Percentiles rank a stretch among this genome's conserved stretches.
Evolutionary conservation across 2,329 filamentous ascomycete genomes (phyloP).

Genomic region (Monosporascus sp.): DNA sequence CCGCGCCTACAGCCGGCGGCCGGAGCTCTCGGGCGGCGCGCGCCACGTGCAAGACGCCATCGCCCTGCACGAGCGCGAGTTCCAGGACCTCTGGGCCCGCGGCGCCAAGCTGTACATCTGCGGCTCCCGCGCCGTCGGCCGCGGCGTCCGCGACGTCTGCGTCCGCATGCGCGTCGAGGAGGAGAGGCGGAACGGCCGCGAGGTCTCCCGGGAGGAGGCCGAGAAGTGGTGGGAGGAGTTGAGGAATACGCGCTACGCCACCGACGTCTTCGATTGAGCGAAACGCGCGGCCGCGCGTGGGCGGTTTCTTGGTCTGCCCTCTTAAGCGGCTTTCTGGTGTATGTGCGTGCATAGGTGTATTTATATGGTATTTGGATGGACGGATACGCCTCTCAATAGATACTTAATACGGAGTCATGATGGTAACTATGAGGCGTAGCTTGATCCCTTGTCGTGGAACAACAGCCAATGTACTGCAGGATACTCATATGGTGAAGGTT

Average conservation of each 20-base stretch:
- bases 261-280: constrained; percentile 53
- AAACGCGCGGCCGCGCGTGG: neutral
- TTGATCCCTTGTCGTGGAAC: too few species aligned
- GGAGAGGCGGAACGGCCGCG: constrained; percentile 19
- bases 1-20: constrained; percentile 50
- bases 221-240: constrained; percentile 43
- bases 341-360: too few species aligned
- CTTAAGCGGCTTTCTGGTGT: too few species aligned
- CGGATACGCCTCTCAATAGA: too few species aligned
- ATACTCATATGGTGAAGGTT: too few species aligned
- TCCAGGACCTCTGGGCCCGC: constrained; percentile 32
- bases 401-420: too few species aligned
- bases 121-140: constrained; percentile 48
- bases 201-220: constrained; percentile 33
- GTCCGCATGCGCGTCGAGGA: constrained; percentile 27
- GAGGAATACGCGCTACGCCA: constrained; percentile 51
- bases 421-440: too few species aligned
- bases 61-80: constrained; percentile 28
- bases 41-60: constrained; percentile 43
- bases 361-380: too few species aligned
- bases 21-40: constrained; percentile 40
- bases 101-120: constrained; percentile 59
- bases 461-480: too few species aligned
- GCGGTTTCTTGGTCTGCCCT: neutral
- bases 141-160: constrained; percentile 37